Evolutionary conservation across 2,329 filamentous ascomycete species (phyloP), one percentile per base, ranked within the genome.

Genomic region (Hymenoscyphus fraxineus): DNA sequence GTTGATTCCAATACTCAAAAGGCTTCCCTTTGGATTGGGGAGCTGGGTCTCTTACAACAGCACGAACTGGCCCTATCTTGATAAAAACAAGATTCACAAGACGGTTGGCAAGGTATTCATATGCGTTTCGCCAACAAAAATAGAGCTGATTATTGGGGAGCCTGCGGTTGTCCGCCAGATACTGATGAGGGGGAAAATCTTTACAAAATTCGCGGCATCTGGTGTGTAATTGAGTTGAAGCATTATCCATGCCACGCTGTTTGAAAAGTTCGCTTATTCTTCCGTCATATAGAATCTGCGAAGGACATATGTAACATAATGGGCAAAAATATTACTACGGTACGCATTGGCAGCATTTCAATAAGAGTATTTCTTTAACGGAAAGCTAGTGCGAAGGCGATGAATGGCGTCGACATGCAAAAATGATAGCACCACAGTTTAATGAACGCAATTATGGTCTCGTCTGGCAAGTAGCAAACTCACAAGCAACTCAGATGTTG

Each of bases 381-480:
- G 22, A 27, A 40, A 32, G 9, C 6, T 38, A 60, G 59, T 27
- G 13, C 12, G 31, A 51, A 16, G 73, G 74, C 31, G 64, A 72
- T 39, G 73, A 76, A 19, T 81, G 79, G 79, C 66, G 74, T 15
- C 74, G 78, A 27, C 79, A 81, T 61, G 74, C 79, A 4, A 77
- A 75, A 63, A 71, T 79, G 19, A 77, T 75, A 2, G 75, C 78
- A 7, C 71, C 76, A 0, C 73, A 74, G 16, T 81, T 81, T 69
- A 79, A 77, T 38, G 78, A 81, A 63, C 74, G 74, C 47, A 77
- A 75, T 51, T 77, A 75, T 32, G 62, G 64, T 5, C 65, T 77
- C 3, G 79, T 81, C 4, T 79, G 77, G 77, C 56, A 70, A 2
- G 75, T 77, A 65, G 65, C 73, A 22, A 59, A 73, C 15, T 66